Percentiles rank a stretch among this genome's conserved stretches.
Evolutionary conservation across 805 yeast species (phyloP).

Genomic region (Komagataella populi): DNA sequence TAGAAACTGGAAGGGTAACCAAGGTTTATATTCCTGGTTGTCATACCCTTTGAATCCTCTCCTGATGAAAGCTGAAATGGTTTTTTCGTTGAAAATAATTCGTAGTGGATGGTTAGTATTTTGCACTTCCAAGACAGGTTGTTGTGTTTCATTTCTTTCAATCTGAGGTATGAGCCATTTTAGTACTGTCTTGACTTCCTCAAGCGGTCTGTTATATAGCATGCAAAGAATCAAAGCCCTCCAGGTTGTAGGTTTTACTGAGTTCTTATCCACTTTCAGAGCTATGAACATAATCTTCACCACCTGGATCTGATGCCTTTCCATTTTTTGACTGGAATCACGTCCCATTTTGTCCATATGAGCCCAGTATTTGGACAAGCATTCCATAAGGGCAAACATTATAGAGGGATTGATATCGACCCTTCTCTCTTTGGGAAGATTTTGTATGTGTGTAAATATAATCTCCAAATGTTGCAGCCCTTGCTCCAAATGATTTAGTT

Average conservation of each 20-base stretch:
- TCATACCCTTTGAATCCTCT: slow-evolving; percentile 1
- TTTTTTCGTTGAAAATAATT: not conserved
- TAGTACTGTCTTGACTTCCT: slow-evolving; percentile 1
- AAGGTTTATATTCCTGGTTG: not conserved
- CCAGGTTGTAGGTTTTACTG: slow-evolving; percentile 1
- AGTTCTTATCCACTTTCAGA: not conserved
- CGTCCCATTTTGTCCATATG: not conserved
- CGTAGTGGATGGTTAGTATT: not conserved
- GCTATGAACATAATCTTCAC: not conserved
- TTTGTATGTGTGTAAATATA: not conserved
- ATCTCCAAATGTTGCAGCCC: not conserved
- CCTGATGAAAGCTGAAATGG: not conserved
- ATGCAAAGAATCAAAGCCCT: slow-evolving; percentile 1
- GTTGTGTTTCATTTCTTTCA: not conserved
- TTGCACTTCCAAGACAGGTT: not conserved
- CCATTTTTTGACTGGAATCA: not conserved
- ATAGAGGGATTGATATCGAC: not conserved
- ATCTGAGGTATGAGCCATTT: slow-evolving; percentile 1
- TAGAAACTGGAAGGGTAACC: slow-evolving; percentile 1
- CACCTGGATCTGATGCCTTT: not conserved
- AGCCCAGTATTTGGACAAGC: not conserved
- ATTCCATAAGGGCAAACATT: not conserved
- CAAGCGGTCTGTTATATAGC: not conserved
- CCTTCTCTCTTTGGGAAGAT: not conserved
- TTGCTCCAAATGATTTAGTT: not conserved